Percentiles rank a stretch among this genome's conserved stretches.
Evolutionary conservation across 345 rosid species (phyloP).

Genomic region (Litchi chinensis): DNA sequence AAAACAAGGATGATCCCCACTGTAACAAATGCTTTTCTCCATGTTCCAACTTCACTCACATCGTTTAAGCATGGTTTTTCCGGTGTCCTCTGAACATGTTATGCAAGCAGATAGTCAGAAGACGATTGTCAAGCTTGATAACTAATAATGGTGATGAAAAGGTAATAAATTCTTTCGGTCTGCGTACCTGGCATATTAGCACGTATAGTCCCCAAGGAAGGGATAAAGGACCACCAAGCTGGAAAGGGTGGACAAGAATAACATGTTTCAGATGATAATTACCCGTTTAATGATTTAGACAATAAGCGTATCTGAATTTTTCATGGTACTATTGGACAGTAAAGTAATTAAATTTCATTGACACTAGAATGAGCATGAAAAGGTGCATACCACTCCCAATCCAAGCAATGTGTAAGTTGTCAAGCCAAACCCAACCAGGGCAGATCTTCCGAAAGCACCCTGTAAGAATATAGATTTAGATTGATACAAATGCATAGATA

Average conservation of each 20-base stretch:
- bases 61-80: constrained; percentile 93
- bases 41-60: constrained; percentile 91
- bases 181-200: constrained; percentile 83
- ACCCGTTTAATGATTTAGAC: neutral
- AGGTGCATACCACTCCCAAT: constrained; percentile 74
- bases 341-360: too few species aligned
- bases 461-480: constrained; percentile 27
- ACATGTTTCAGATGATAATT: neutral
- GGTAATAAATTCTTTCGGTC: neutral
- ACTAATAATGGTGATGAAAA: neutral
- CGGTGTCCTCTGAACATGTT: constrained; percentile 63
- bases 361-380: neutral
- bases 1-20: constrained; percentile 58
- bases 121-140: neutral
- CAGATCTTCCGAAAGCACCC: constrained; percentile 87
- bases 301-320: neutral
- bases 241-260: constrained; percentile 16
- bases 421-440: constrained; percentile 70
- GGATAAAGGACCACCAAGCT: constrained; percentile 92
- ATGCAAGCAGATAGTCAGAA: neutral
- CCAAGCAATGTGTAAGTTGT: constrained; percentile 83
- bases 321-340: neutral
- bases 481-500: neutral
- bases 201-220: constrained; percentile 97
- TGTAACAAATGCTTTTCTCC: constrained; percentile 70